A percentile compares a stretch with the other conserved stretches of the same genome.
Conservation (phyloP, 2,329 filamentous ascomycete genomes). For the Exophiala sideris region DNA sequence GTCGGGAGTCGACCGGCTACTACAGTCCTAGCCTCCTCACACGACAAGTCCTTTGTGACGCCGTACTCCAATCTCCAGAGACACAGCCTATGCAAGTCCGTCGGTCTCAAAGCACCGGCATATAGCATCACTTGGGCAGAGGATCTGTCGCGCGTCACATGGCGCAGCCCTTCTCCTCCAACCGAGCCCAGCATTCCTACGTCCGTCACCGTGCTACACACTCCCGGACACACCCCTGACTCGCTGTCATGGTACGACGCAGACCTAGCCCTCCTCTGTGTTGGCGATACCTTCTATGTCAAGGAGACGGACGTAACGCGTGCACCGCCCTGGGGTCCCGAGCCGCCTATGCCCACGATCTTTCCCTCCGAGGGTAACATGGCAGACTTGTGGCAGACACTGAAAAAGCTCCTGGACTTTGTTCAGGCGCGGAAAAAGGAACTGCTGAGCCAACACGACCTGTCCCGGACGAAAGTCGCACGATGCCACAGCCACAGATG, state of each 20-base stretch:
- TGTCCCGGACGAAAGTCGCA: not conserved
- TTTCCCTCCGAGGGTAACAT: conserved; percentile 20
- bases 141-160: conserved; percentile 11
- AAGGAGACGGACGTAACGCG: conserved; percentile 17
- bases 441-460: not conserved
- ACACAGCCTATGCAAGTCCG: conserved; percentile 21
- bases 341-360: conserved; percentile 25
- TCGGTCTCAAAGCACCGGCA: conserved; percentile 18
- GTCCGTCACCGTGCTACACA: conserved; percentile 19
- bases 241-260: conserved; percentile 27
- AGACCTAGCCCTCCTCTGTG: conserved; percentile 16
- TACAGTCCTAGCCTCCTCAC: conserved; percentile 22
- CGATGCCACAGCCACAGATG: too few relatives aligned
- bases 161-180: not conserved
- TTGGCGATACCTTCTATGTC: conserved; percentile 28
- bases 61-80: conserved; percentile 25
- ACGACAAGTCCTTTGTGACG: conserved; percentile 17
- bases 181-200: conserved; percentile 2
- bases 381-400: conserved; percentile 14
- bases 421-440: conserved; percentile 14
- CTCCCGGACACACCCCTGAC: conserved; percentile 28
- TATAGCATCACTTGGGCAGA: conserved; percentile 24
- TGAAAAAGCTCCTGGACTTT: conserved; percentile 15
- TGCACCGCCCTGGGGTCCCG: conserved; percentile 17
- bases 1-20: not conserved